Base-by-base conservation (phyloP, 2,329 filamentous ascomycete species). In the Aspergillus fischeri region DNA sequence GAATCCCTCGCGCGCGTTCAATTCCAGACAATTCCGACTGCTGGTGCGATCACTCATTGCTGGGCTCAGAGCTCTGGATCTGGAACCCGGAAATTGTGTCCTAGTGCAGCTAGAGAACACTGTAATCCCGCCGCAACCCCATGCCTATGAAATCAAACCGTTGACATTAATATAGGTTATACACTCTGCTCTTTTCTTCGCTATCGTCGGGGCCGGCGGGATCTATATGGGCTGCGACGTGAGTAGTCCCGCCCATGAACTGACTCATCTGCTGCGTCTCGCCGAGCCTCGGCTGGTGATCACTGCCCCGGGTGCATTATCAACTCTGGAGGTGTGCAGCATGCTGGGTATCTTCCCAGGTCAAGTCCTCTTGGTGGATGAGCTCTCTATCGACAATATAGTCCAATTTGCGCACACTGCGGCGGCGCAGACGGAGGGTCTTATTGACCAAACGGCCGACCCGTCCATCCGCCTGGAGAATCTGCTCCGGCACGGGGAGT, bases 141-240 rank as follows among this genome's bases (percentile, higher is more conserved):
- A 20, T 21, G 11, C 4, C 29, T 24, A 7, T 17, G 20, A 4
- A 45, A 44, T 54, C 49, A 5, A 25, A 44, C 49, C n/a, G 17
- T 8, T 44, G 2, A 3, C n/a, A 24, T 27, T 11, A 25, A 2
- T 38, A 45, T 17, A 66, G 65, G 55, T 65, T 6, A 52, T 66
- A 21, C 66, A 65, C 47, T 60, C 64, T 0, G 59, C 65, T 4
- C 44, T 67, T 7, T 65, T 64, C 44, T 61, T 61, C n/a, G 53
- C 53, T n/a, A 56, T 64, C 52, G 72, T 78, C 50, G 76, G 73
- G 24, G 70, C 74, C 44, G 73, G 73, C 17, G 76, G 73, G 48
- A 63, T 75, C 35, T 78, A 75, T 60, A 75, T 77, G 41, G 78
- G 77, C 6, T 70, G 74, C 24, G 81, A 80, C 58, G 73, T 75